Evolutionary conservation across 2,329 filamentous ascomycete species (phyloP).

Genomic region (Cryphonectria parasitica): DNA sequence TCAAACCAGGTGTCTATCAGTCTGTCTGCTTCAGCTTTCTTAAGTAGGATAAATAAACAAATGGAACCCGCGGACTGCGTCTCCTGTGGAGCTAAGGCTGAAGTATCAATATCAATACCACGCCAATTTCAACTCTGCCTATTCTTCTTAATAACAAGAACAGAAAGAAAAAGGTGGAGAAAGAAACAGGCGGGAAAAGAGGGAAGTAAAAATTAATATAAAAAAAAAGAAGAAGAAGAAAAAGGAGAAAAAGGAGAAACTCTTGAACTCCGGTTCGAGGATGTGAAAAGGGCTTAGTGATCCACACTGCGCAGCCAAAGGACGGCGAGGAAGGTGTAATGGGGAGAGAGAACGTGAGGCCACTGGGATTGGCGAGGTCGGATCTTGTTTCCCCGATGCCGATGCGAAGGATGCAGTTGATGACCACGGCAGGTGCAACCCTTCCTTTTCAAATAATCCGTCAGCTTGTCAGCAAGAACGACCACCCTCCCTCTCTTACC

Average conservation of each 20-base stretch:
- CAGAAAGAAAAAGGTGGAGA: no score
- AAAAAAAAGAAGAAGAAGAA: background rate
- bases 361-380: background rate
- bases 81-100: background rate
- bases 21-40: background rate
- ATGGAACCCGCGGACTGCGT: conserved; percentile 3
- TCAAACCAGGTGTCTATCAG: background rate
- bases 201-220: no score
- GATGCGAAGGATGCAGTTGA: background rate
- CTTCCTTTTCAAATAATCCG: background rate
- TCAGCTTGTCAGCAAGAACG: background rate
- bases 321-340: background rate
- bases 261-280: background rate
- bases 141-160: no score
- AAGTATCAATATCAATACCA: background rate
- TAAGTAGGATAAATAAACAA: background rate
- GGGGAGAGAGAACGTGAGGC: background rate
- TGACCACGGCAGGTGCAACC: background rate
- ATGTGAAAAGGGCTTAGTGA: background rate
- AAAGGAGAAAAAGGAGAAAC: background rate
- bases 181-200: no score
- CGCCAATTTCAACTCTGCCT: background rate
- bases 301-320: background rate
- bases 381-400: background rate
- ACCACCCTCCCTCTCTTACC: background rate